Percentiles rank a stretch among this genome's conserved stretches.
These are phyloP conservation scores for Podospora didyma DNA, from an alignment of 495 filamentous ascomycete genomes.

Conservation along the genomic window DNA sequence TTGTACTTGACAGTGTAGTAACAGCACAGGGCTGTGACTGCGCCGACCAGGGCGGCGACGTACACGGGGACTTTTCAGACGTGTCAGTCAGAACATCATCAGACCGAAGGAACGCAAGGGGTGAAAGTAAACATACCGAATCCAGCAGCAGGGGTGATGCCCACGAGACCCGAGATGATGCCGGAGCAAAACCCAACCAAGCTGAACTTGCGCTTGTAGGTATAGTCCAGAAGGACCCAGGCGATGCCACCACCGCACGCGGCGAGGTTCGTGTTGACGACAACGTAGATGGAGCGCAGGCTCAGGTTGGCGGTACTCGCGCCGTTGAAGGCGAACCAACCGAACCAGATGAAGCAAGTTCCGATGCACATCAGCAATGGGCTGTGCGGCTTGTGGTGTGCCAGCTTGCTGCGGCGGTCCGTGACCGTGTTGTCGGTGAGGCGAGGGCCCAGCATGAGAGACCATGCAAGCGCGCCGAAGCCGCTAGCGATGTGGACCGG, in stretches of 20 bases:
- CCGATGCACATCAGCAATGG: slow-evolving; percentile 91
- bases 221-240: slow-evolving; percentile 87
- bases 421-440: slow-evolving; percentile 9
- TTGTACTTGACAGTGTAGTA: slow-evolving; percentile 90
- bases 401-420: slow-evolving; percentile 66
- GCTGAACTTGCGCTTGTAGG: slow-evolving; percentile 81
- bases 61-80: slow-evolving; percentile 56
- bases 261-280: slow-evolving; percentile 88
- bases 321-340: slow-evolving; percentile 97
- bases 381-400: slow-evolving; percentile 80
- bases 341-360: slow-evolving; percentile 93
- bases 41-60: slow-evolving; percentile 75
- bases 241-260: slow-evolving; percentile 75
- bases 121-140: slow-evolving; percentile 14
- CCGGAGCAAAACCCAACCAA: slow-evolving; percentile 97
- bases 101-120: background rate
- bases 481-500: slow-evolving; percentile 87
- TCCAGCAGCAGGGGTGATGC: slow-evolving; percentile 78
- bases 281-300: slow-evolving; percentile 83
- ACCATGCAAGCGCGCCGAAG: slow-evolving; percentile 74
- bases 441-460: slow-evolving; percentile 65
- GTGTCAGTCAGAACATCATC: background rate
- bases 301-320: slow-evolving; percentile 87
- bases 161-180: slow-evolving; percentile 79
- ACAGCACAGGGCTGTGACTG: slow-evolving; percentile 74